Percentiles rank a stretch among this genome's conserved stretches.
Evolutionary conservation across 768 basidiomycete genomes (phyloP).

Genomic region (Calocybe gangraenosa): DNA sequence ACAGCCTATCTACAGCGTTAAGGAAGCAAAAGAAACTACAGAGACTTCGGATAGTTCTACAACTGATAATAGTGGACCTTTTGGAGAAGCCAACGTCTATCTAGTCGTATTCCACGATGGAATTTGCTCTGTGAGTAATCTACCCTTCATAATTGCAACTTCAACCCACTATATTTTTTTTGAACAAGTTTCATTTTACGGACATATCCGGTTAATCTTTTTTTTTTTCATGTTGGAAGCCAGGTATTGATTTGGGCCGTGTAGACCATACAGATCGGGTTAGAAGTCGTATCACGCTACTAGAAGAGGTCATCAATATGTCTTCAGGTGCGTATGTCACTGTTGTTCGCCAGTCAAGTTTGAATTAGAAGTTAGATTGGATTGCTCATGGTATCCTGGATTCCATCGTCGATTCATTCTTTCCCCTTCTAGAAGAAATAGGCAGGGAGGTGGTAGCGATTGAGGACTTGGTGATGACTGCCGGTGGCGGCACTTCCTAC

Average conservation of each 20-base stretch:
- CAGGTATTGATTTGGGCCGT: slow-evolving; percentile 1
- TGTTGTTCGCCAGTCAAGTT: not conserved
- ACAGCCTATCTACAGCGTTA: slow-evolving; percentile 33
- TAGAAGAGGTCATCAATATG: slow-evolving; percentile 61
- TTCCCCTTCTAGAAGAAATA: slow-evolving; percentile 77
- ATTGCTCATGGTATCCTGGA: slow-evolving; percentile 91
- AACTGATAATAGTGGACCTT: slow-evolving; percentile 36
- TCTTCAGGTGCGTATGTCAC: slow-evolving; percentile 55
- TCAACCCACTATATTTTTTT: slow-evolving; percentile 3
- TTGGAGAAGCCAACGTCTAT: slow-evolving; percentile 85
- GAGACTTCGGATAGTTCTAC: slow-evolving; percentile 17
- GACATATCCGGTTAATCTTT: slow-evolving; percentile 62
- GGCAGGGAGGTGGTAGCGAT: slow-evolving; percentile 78
- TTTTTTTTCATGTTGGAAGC: not conserved
- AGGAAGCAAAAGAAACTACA: slow-evolving; percentile 21
- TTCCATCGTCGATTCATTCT: slow-evolving; percentile 92
- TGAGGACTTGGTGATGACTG: slow-evolving; percentile 61
- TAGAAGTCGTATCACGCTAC: slow-evolving; percentile 59
- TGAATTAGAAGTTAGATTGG: slow-evolving; percentile 60
- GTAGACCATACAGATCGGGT: slow-evolving; percentile 77
- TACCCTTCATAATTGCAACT: not conserved
- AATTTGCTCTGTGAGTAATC: slow-evolving; percentile 60
- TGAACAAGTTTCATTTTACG: slow-evolving; percentile 78
- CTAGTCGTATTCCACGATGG: slow-evolving; percentile 87
- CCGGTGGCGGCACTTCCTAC: slow-evolving; percentile 4